Percentiles rank a stretch among this genome's conserved stretches.
Conservation (phyloP, 805 yeast species). For the Monosporozyma siamensis region DNA sequence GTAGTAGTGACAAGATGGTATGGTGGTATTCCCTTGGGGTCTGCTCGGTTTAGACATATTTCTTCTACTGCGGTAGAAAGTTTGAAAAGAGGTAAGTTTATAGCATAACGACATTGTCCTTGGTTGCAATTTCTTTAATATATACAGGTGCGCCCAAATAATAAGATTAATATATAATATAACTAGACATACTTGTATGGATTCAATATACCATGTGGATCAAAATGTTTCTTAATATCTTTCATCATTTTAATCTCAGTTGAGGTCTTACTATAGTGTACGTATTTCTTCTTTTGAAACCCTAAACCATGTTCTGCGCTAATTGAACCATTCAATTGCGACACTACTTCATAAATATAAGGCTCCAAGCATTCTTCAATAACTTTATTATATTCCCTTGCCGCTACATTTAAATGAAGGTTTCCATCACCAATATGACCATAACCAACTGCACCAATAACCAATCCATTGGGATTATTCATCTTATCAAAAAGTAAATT, state of each 20-base stretch:
- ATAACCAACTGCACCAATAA: slow-evolving; percentile 83
- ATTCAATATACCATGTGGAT: slow-evolving; percentile 86
- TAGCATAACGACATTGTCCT: too few relatives aligned
- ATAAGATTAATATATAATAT: too few relatives aligned
- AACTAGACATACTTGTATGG: slow-evolving; percentile 86
- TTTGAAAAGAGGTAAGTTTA: slow-evolving; percentile 32
- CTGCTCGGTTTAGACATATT: slow-evolving; percentile 61
- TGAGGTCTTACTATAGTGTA: slow-evolving; percentile 73
- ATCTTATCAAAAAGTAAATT: slow-evolving; percentile 48
- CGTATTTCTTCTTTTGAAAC: slow-evolving; percentile 87
- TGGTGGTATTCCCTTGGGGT: slow-evolving; percentile 69
- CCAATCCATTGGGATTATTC: slow-evolving; percentile 25
- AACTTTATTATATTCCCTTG: slow-evolving; percentile 66
- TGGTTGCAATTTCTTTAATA: neutral
- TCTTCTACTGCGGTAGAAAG: slow-evolving; percentile 47
- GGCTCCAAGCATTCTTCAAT: slow-evolving; percentile 85
- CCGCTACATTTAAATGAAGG: slow-evolving; percentile 86
- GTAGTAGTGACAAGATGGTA: slow-evolving; percentile 75
- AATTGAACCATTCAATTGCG: slow-evolving; percentile 65
- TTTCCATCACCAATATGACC: slow-evolving; percentile 99
- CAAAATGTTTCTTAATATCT: slow-evolving; percentile 69
- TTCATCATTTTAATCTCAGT: slow-evolving; percentile 67
- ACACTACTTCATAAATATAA: slow-evolving; percentile 86
- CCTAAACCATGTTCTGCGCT: slow-evolving; percentile 98
- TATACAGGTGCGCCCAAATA: neutral